Percentiles rank a stretch among this genome's conserved stretches.
These are phyloP conservation scores for Gossypium raimondii DNA, from an alignment of 345 rosid species.

Conservation along the genomic window DNA sequence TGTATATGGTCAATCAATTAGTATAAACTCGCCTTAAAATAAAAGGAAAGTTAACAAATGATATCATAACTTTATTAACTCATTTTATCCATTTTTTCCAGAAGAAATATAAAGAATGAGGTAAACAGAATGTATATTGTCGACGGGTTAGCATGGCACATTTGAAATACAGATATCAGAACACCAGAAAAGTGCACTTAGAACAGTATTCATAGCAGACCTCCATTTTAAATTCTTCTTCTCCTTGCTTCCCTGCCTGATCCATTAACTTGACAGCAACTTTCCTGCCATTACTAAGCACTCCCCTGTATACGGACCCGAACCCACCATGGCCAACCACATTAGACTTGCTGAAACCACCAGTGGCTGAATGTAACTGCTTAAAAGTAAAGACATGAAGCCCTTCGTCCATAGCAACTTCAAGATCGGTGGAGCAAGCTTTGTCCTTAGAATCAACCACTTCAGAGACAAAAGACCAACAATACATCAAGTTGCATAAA, in stretches of 20 bases:
- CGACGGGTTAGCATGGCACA: background rate
- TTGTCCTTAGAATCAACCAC: constrained; percentile 51
- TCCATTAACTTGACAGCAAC: constrained; percentile 79
- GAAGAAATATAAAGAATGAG: background rate
- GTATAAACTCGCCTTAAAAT: constrained; percentile 6
- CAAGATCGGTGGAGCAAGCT: constrained; percentile 30
- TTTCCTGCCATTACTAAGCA: constrained; percentile 57
- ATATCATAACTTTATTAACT: background rate
- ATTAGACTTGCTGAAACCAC: constrained; percentile 88
- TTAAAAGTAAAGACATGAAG: constrained; percentile 67
- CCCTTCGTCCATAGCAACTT: constrained; percentile 47
- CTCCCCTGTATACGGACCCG: constrained; percentile 69
- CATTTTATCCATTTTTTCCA: background rate
- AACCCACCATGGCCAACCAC: constrained; percentile 90
- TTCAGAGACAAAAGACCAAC: constrained; percentile 20
- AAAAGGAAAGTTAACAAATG: background rate
- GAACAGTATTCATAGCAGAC: constrained; percentile 27
- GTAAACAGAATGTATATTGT: background rate
- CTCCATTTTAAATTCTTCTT: constrained; percentile 91
- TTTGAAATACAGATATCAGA: background rate
- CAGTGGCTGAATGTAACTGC: constrained; percentile 80
- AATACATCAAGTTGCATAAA: background rate
- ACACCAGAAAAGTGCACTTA: background rate
- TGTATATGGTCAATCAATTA: constrained; percentile 20
- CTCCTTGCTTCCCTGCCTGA: constrained; percentile 90